Conservation (phyloP, 179 eudicot genomes). For the Sideroxylon spinosum region DNA sequence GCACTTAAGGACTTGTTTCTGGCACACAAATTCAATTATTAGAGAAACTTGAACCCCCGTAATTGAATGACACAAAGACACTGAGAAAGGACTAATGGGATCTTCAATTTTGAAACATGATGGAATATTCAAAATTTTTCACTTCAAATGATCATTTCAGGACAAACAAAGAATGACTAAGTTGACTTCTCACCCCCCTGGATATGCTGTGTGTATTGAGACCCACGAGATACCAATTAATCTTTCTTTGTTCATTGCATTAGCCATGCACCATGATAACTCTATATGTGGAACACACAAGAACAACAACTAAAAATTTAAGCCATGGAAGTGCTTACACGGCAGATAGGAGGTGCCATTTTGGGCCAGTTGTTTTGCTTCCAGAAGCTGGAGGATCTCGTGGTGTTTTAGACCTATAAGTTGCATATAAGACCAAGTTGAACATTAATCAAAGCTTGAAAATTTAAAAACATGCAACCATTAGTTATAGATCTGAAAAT, state of each 20-base stretch:
- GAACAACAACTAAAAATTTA: background rate
- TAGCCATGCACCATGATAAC: background rate
- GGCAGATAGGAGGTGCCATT: conserved; percentile 54
- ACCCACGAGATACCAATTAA: background rate
- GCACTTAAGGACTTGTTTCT: conserved; percentile 53
- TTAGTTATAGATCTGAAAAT: background rate
- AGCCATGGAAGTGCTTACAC: conserved; percentile 39
- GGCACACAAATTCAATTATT: conserved; percentile 11
- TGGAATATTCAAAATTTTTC: background rate
- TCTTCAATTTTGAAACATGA: background rate
- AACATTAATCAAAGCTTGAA: background rate
- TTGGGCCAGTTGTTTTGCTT: conserved; percentile 48
- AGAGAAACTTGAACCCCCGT: background rate
- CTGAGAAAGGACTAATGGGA: background rate
- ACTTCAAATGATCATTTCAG: background rate
- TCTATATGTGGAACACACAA: background rate
- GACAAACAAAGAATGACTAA: background rate
- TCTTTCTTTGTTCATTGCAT: background rate
- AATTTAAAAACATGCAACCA: background rate
- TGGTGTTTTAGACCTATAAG: conserved; percentile 38
- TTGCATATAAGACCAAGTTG: background rate
- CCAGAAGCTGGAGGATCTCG: conserved; percentile 34
- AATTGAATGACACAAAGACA: background rate
- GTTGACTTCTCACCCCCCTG: background rate
- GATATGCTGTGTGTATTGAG: too few species aligned